These are phyloP conservation scores for Arabidopsis hybrid DNA, from an alignment of 441 rosid genomes.

Conservation along the genomic window DNA sequence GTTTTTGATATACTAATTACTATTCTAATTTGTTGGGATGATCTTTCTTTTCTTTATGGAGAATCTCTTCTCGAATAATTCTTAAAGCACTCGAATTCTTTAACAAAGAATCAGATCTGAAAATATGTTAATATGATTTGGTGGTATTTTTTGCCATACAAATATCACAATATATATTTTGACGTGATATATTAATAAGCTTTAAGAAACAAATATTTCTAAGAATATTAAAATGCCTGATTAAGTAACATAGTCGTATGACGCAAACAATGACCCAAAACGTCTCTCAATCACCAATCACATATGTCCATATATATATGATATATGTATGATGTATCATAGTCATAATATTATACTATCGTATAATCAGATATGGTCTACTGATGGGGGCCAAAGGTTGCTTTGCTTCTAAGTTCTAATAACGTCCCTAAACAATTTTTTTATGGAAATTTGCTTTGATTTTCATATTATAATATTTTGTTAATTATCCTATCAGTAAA, in stretches of 20 bases:
- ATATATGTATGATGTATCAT: not conserved
- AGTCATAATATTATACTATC: constrained; percentile 9
- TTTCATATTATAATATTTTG: not conserved
- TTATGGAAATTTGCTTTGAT: not conserved
- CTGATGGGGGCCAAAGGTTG: constrained; percentile 44
- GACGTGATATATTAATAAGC: not conserved
- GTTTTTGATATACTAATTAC: constrained; percentile 4
- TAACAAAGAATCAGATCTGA: constrained; percentile 39
- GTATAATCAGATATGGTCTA: constrained; percentile 29
- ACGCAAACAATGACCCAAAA: constrained; percentile 44
- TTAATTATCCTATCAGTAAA: constrained; percentile 2
- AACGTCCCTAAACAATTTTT: constrained; percentile 35
- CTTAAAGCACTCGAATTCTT: constrained; percentile 29
- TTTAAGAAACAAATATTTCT: not conserved
- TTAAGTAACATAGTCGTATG: constrained; percentile 24
- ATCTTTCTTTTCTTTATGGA: constrained; percentile 30
- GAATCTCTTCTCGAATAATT: constrained; percentile 36
- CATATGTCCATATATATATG: not conserved
- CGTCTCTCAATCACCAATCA: constrained; percentile 24
- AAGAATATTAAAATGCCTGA: constrained; percentile 6
- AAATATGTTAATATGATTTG: constrained; percentile 22
- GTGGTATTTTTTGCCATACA: constrained; percentile 28
- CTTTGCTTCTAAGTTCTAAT: constrained; percentile 34
- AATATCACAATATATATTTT: not conserved
- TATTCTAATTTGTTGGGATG: constrained; percentile 24